Evolutionary conservation across 345 rosid genomes (phyloP).

Genomic region (Melastoma malabathricum): DNA sequence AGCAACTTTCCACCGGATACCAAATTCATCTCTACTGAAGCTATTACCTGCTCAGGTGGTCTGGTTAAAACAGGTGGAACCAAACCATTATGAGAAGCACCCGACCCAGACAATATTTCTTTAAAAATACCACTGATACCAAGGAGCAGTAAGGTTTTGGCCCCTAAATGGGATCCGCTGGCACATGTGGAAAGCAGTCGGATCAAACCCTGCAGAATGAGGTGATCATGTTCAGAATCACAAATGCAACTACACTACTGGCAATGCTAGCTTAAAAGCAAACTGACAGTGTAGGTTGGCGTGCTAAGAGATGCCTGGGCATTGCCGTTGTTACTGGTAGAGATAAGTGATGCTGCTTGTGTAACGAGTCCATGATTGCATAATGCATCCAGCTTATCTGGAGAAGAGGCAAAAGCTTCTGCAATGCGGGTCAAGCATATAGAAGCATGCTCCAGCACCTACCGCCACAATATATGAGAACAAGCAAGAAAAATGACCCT

Average conservation of each 20-base stretch:
- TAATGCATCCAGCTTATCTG: slow-evolving; percentile 82
- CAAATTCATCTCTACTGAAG: not conserved
- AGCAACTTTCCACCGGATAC: not conserved
- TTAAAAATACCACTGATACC: slow-evolving; percentile 90
- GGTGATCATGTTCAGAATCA: slow-evolving; percentile 14
- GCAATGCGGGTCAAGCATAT: slow-evolving; percentile 96
- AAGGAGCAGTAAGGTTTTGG: slow-evolving; percentile 83
- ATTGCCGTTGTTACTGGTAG: slow-evolving; percentile 85
- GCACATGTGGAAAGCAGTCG: slow-evolving; percentile 96
- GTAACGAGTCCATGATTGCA: slow-evolving; percentile 95
- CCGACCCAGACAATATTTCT: slow-evolving; percentile 83
- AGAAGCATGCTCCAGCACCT: slow-evolving; percentile 98
- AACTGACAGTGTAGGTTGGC: slow-evolving; percentile 78
- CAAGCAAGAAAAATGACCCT: slow-evolving; percentile 5
- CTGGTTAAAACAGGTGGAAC: slow-evolving; percentile 84
- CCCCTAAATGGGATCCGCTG: slow-evolving; percentile 90
- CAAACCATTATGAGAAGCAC: slow-evolving; percentile 66
- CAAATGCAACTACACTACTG: slow-evolving; percentile 6
- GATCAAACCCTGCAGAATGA: slow-evolving; percentile 63
- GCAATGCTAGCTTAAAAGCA: slow-evolving; percentile 2
- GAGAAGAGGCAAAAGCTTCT: slow-evolving; percentile 86
- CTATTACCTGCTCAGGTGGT: slow-evolving; percentile 92
- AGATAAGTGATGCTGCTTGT: slow-evolving; percentile 92
- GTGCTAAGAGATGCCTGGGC: slow-evolving; percentile 90
- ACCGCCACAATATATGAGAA: slow-evolving; percentile 7